Percentiles rank a stretch among this genome's conserved stretches.
phyloP scores from a whole-genome alignment of 2,329 filamentous ascomycete species.

The Chaetomium sp. region DNA sequence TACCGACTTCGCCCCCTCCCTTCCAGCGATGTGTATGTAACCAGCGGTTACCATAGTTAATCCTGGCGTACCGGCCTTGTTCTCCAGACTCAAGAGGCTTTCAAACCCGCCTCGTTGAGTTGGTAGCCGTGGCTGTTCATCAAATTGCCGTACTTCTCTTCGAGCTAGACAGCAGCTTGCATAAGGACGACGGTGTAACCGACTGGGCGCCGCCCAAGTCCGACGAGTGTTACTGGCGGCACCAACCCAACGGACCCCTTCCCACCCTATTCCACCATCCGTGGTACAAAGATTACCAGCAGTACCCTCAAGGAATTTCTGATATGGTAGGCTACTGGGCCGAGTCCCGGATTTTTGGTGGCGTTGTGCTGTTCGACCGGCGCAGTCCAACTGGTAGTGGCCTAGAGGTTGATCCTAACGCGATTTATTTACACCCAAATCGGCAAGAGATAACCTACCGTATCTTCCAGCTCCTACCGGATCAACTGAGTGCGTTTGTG shows the following conservation, averaged over 20 bases:
- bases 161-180: constrained; percentile 10
- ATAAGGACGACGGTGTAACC: constrained; percentile 9
- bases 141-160: constrained; percentile 18
- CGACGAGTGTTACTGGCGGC: background rate
- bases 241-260: constrained; percentile 2
- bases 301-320: background rate
- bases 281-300: constrained; percentile 15
- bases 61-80: constrained; percentile 11
- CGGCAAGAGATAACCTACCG: background rate
- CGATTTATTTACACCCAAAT: background rate
- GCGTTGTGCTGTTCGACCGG: background rate
- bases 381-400: background rate
- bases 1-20: too few species aligned
- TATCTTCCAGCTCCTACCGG: constrained; percentile 7
- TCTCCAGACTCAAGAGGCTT: constrained; percentile 12
- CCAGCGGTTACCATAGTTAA: background rate
- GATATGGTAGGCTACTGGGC: background rate
- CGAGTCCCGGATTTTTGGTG: background rate
- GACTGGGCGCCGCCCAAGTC: constrained; percentile 7
- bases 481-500: background rate
- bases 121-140: constrained; percentile 20
- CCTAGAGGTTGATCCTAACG: background rate
- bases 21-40: background rate
- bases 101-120: constrained; percentile 19
- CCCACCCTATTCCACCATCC: constrained; percentile 19